phyloP scores from a whole-genome alignment of 2,329 filamentous ascomycete species.

The Fusarium pseudoanthophilum region DNA sequence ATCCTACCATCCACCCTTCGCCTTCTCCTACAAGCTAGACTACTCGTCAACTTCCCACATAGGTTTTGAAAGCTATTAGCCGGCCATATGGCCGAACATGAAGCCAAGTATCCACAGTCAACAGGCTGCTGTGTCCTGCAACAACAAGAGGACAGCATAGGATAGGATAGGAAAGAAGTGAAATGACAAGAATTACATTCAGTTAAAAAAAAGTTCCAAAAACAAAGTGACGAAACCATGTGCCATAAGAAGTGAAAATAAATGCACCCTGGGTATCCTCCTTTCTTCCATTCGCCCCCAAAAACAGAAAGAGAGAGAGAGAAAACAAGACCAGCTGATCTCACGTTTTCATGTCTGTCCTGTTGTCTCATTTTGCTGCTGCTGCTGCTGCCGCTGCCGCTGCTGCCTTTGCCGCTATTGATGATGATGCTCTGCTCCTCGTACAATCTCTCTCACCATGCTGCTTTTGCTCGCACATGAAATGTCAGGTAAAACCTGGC shows the following conservation, averaged over 20 bases:
- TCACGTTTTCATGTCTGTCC: slow-evolving; percentile 2
- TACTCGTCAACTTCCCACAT: neutral
- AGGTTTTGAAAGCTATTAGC: neutral
- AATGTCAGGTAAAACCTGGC: neutral
- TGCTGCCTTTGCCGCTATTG: neutral
- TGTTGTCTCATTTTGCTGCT: slow-evolving; percentile 3
- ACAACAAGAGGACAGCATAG: slow-evolving; percentile 15
- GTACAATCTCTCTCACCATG: slow-evolving; percentile 34
- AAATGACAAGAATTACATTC: slow-evolving; percentile 18
- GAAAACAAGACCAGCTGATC: neutral
- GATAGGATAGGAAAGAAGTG: slow-evolving; percentile 9
- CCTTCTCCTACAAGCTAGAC: neutral
- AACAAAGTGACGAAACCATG: slow-evolving; percentile 19
- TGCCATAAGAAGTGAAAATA: slow-evolving; percentile 31
- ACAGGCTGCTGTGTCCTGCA: neutral
- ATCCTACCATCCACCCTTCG: neutral
- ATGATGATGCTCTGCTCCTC: slow-evolving; percentile 24
- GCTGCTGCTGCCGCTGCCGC: neutral
- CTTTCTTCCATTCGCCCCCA: slow-evolving; percentile 9
- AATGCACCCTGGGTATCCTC: slow-evolving; percentile 42
- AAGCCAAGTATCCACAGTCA: neutral
- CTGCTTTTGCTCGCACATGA: slow-evolving; percentile 4
- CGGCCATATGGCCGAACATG: neutral
- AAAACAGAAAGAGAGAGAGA: slow-evolving; percentile 11
- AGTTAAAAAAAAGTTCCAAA: slow-evolving; percentile 13